Evolutionary conservation across 805 yeast genomes (phyloP), one percentile per base, ranked within the genome.

Genomic region (Candida ascalaphidarum): DNA sequence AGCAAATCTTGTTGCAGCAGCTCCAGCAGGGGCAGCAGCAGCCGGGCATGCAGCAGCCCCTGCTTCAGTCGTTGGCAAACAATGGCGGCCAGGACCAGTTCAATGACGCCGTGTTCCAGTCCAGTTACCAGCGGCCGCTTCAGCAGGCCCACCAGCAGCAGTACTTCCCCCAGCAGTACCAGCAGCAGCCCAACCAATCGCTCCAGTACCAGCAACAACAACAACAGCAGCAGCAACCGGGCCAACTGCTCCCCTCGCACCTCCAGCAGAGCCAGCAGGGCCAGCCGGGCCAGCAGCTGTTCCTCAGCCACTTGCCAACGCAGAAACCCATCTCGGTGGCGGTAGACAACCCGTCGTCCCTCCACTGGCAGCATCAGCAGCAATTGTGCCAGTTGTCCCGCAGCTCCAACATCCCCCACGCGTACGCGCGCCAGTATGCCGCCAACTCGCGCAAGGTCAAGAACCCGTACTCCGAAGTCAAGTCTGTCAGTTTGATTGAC

Each of bases 361-460:
- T 64, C 7, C 68, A 69, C 43, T 84, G 94, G 95, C 81, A 77
- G 51, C 88, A 81, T 48, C 95, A 84, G 55, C 57, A 64, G 26
- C 85, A 77, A 48, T 64, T 85, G 33, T 78, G 75, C 17, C 84
- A 76, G 36, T 52, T 80, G 27, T 79, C 92, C 4, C 71, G 92
- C 50, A 39, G 46, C 13, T 69, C 82, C 17, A 73, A 70, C 42
- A 52, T 71, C 15, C 82, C 94, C 3, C 95, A 84, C 55, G 77
- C 68, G 46, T 84, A 82, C 56, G 95, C 95, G 4, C 69, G 94
- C 34, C 75, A 76, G 37, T 86, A 85, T 17, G 95, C 95, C 5
- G 61, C 76, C 10, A 64, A 74, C 31, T 77, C 81, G 1, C 61
- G 80, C 44, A 68, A 64, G 44, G 40, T 46, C 13, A 59, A 52